Evolutionary conservation across 2,329 filamentous ascomycete species (phyloP).

Genomic region (Exophiala alcalophila): DNA sequence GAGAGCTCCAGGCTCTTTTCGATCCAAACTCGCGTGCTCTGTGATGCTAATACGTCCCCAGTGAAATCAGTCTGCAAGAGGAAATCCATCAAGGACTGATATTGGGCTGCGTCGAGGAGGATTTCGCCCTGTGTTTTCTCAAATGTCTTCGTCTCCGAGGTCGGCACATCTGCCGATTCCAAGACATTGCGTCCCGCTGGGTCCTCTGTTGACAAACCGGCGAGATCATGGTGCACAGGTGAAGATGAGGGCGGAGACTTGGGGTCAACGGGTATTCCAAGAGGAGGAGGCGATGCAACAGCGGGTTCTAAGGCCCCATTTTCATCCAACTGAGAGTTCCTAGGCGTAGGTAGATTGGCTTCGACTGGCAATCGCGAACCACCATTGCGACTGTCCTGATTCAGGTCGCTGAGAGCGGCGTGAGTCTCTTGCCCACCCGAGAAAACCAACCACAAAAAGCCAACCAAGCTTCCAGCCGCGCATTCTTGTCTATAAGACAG

Average conservation of each 20-base stretch:
- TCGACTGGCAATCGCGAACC: neutral
- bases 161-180: neutral
- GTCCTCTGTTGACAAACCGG: neutral
- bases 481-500: constrained; percentile 97
- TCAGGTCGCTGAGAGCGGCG: constrained; percentile 7
- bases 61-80: constrained; percentile 30
- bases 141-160: neutral
- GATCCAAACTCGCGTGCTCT: constrained; percentile 28
- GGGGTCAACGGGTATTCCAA: constrained; percentile 2
- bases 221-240: neutral
- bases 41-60: constrained; percentile 19
- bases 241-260: constrained; percentile 18
- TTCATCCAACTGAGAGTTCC: constrained; percentile 5
- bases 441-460: constrained; percentile 91
- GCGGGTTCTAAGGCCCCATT: neutral
- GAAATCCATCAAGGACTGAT: constrained; percentile 25
- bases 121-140: constrained; percentile 15
- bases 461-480: constrained; percentile 84
- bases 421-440: constrained; percentile 48
- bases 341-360: constrained; percentile 6
- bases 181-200: neutral
- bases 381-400: neutral
- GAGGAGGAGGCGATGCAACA: neutral
- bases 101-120: constrained; percentile 18
- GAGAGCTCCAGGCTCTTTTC: constrained; percentile 24